A percentile compares a stretch with the other conserved stretches of the same genome.
These are phyloP conservation scores for Esteya vermicola DNA, from an alignment of 2,329 filamentous ascomycete genomes.

Conservation along the genomic window DNA sequence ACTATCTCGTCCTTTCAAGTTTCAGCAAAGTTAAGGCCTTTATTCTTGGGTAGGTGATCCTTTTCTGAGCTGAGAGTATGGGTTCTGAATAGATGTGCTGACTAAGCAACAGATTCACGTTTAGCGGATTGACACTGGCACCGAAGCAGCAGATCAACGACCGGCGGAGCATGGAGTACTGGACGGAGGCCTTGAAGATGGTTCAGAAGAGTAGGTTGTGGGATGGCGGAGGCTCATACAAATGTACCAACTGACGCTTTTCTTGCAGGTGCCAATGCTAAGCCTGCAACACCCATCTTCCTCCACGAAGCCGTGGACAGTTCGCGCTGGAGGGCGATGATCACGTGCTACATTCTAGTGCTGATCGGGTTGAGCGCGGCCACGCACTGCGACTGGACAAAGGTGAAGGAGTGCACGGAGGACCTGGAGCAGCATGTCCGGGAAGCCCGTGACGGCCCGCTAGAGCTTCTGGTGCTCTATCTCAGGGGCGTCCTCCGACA, in stretches of 20 bases:
- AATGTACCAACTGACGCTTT: background rate
- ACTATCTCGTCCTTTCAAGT: constrained; percentile 45
- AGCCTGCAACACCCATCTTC: constrained; percentile 25
- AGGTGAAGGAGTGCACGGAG: constrained; percentile 42
- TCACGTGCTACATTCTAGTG: constrained; percentile 57
- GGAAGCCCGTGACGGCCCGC: constrained; percentile 26
- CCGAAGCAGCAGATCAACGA: constrained; percentile 22
- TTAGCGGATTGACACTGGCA: constrained; percentile 34
- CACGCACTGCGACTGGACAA: constrained; percentile 55
- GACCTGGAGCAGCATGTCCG: constrained; percentile 32
- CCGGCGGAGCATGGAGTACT: constrained; percentile 21
- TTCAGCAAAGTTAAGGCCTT: constrained; percentile 45
- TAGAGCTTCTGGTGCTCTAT: constrained; percentile 49
- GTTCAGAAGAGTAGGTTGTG: constrained; percentile 18
- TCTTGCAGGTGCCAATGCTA: constrained; percentile 10
- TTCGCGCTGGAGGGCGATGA: constrained; percentile 48
- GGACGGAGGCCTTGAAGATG: constrained; percentile 23
- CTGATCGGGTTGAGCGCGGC: constrained; percentile 57
- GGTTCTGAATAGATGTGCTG: background rate
- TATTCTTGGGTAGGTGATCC: constrained; percentile 34
- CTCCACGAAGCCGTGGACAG: constrained; percentile 43
- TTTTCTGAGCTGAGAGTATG: background rate
- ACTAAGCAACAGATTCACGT: constrained; percentile 30
- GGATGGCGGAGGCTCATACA: too few relatives aligned
- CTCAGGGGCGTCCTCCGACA: constrained; percentile 64